These are phyloP conservation scores for Solanum clarkiae DNA, from an alignment of 257 asterid genomes.

Conservation along the genomic window DNA sequence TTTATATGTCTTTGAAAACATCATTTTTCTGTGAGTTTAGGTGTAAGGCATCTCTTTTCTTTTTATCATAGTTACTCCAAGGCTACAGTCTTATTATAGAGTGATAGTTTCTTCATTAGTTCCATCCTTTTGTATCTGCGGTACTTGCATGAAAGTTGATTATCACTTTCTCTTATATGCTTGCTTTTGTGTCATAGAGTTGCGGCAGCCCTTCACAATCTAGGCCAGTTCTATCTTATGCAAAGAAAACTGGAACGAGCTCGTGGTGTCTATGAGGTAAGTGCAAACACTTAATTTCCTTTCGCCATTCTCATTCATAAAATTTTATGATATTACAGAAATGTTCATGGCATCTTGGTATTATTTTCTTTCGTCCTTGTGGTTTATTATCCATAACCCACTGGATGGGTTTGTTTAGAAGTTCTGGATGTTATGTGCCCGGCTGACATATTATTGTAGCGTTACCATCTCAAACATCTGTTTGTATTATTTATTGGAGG, in stretches of 20 bases:
- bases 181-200: conserved; percentile 36
- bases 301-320: not conserved
- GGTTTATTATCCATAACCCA: not conserved
- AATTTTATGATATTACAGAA: not conserved
- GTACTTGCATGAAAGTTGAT: not conserved
- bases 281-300: not conserved
- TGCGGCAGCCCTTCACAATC: conserved; percentile 95
- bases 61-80: not conserved
- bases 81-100: not conserved
- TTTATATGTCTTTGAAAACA: not conserved
- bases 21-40: not conserved
- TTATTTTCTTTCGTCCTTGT: not conserved
- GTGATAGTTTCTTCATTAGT: not conserved
- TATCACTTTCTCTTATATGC: not conserved
- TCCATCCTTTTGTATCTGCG: not conserved
- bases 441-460: not conserved
- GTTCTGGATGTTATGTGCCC: not conserved
- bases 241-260: conserved; percentile 62
- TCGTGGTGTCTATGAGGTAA: conserved; percentile 76
- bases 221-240: conserved; percentile 71
- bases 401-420: not conserved
- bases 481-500: not conserved
- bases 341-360: not conserved
- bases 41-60: not conserved
- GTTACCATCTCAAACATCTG: not conserved